Percentiles rank a stretch among this genome's conserved stretches.
These are phyloP conservation scores for Aspergillus mulundensis DNA, from an alignment of 495 filamentous ascomycete genomes.

Conservation along the genomic window DNA sequence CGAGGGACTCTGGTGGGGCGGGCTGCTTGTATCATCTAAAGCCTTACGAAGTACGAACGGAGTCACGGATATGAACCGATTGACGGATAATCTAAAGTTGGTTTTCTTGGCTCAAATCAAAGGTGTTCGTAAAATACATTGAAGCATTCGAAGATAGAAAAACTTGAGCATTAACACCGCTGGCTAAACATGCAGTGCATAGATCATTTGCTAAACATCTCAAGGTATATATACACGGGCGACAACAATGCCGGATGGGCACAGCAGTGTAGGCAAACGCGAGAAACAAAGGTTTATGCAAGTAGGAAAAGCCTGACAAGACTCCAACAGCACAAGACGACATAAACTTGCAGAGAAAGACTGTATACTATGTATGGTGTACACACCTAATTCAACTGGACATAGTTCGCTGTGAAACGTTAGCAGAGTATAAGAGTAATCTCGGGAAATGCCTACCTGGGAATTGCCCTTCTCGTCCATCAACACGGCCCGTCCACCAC, in stretches of 20 bases:
- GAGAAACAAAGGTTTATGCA: not conserved
- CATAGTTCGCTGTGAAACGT: conserved; percentile 40
- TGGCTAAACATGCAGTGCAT: not conserved
- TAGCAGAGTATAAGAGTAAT: not conserved
- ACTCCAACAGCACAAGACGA: conserved; percentile 11
- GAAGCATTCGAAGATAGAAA: not conserved
- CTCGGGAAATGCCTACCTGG: conserved; percentile 60
- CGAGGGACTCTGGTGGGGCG: conserved; percentile 2
- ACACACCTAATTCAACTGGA: conserved; percentile 36
- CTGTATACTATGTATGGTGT: not conserved
- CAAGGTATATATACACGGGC: conserved; percentile 13
- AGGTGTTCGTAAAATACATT: not conserved
- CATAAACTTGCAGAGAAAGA: conserved; percentile 6
- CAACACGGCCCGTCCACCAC: conserved; percentile 86
- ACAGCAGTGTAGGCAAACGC: not conserved
- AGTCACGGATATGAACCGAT: not conserved
- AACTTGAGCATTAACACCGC: not conserved
- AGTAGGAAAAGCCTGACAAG: not conserved
- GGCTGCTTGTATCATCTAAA: not conserved
- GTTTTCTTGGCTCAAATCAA: not conserved
- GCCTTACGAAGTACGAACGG: too few species aligned
- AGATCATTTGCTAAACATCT: not conserved
- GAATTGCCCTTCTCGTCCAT: conserved; percentile 83
- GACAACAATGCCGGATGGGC: not conserved
- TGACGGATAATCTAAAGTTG: conserved; percentile 1